Percentiles rank a stretch among this genome's conserved stretches.
Conservation (phyloP, 306 rosid genomes). For the Glycine tomentella region DNA sequence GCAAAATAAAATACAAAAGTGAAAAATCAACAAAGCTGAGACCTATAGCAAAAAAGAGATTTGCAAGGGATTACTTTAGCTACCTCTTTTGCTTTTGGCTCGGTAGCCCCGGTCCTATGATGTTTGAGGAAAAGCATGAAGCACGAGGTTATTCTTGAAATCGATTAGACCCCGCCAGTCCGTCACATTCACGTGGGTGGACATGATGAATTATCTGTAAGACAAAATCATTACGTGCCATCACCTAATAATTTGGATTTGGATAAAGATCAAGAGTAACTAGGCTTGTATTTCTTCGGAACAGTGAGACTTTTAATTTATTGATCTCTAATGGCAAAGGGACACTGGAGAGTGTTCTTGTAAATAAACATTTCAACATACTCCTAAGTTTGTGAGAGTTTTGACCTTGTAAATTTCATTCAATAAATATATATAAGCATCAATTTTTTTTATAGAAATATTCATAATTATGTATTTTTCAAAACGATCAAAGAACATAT, state of each 20-base stretch:
- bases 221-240: neutral
- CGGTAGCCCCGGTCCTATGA: neutral
- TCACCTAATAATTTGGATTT: neutral
- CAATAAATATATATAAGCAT: too few species aligned
- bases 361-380: too few species aligned
- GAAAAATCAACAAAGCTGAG: neutral
- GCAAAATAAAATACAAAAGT: neutral
- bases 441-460: too few species aligned
- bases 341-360: neutral
- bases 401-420: too few species aligned
- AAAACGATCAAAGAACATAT: too few species aligned
- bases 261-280: neutral
- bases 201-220: neutral
- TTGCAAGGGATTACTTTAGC: constrained; percentile 19
- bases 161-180: neutral
- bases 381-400: too few species aligned
- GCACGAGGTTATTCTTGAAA: constrained; percentile 14
- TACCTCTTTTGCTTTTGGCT: constrained; percentile 44
- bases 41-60: constrained; percentile 11
- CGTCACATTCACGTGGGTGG: neutral
- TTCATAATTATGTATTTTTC: too few species aligned
- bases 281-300: neutral
- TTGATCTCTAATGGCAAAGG: neutral
- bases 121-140: constrained; percentile 28
- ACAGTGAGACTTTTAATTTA: neutral